phyloP scores from a whole-genome alignment of 148 eudicot species.

The Diospyros lotus region DNA sequence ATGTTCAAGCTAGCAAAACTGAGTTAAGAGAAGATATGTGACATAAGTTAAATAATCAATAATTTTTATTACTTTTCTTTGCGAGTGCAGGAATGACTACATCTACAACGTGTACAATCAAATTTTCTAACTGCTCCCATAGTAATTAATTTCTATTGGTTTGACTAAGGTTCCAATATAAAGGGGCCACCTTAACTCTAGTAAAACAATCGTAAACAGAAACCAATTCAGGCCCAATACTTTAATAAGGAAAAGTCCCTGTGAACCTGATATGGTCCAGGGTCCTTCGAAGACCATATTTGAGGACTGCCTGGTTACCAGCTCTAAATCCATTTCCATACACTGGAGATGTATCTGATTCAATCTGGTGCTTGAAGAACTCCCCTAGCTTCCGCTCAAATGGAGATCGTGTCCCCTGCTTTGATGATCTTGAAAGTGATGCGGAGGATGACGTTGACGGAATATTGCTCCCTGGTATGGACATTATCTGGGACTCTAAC shows the following conservation, averaged over 20 bases:
- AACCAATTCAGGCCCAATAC: neutral
- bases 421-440: constrained; percentile 27
- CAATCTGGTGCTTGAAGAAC: constrained; percentile 79
- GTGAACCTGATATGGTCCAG: constrained; percentile 61
- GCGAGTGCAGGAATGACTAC: constrained; percentile 1
- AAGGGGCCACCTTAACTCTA: constrained; percentile 4
- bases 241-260: constrained; percentile 58
- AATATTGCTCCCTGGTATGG: constrained; percentile 25
- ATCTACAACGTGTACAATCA: constrained; percentile 12
- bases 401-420: constrained; percentile 44
- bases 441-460: constrained; percentile 40
- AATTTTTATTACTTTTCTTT: constrained; percentile 7
- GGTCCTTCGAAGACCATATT: constrained; percentile 59
- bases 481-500: constrained; percentile 52
- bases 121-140: neutral
- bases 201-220: constrained; percentile 6
- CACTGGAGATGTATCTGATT: constrained; percentile 62
- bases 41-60: neutral
- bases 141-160: neutral
- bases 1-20: neutral
- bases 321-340: constrained; percentile 81
- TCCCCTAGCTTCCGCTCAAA: constrained; percentile 66
- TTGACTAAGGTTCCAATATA: constrained; percentile 6
- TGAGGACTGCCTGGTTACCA: constrained; percentile 58
- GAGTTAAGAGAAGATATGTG: neutral